Percentiles rank a stretch among this genome's conserved stretches.
phyloP scores from a whole-genome alignment of 768 basidiomycete species.

The Glaciozyma antarctica region DNA sequence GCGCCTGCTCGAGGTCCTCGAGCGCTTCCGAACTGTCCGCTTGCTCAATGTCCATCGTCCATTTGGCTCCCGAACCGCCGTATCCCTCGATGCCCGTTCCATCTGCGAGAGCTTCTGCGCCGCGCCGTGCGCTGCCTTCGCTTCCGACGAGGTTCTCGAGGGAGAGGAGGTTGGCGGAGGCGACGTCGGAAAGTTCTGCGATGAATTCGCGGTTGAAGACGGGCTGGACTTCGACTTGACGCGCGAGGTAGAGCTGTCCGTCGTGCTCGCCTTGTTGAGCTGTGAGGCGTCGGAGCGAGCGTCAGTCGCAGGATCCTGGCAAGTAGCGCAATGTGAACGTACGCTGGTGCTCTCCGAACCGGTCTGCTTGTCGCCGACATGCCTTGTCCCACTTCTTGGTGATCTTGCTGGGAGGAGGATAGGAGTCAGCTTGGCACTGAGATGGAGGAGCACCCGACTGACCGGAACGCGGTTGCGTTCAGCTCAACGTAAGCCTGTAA shows the following conservation, averaged over 20 bases:
- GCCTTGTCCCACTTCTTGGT: conserved; percentile 89
- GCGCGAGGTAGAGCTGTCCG: conserved; percentile 93
- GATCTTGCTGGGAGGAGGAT: not conserved
- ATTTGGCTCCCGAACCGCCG: conserved; percentile 13
- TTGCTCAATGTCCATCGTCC: conserved; percentile 35
- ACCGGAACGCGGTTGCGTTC: conserved; percentile 91
- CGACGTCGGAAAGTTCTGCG: conserved; percentile 76
- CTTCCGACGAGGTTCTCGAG: conserved; percentile 60
- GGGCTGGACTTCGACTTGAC: conserved; percentile 95
- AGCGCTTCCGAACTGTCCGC: conserved; percentile 36
- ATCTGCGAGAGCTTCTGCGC: conserved; percentile 27
- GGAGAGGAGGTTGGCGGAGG: conserved; percentile 52
- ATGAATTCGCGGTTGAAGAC: conserved; percentile 57
- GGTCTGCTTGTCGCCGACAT: conserved; percentile 27
- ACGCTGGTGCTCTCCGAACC: conserved; percentile 19
- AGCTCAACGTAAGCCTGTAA: conserved; percentile 83
- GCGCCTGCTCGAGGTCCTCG: conserved; percentile 36
- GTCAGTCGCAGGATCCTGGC: not conserved
- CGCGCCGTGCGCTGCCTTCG: not conserved
- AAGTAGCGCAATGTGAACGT: not conserved
- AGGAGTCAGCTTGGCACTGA: not conserved
- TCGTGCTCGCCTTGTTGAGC: conserved; percentile 39
- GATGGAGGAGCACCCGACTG: conserved; percentile 51
- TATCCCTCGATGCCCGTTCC: conserved; percentile 30
- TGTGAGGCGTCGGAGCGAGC: not conserved